Conservation (phyloP, 352 stramenopile species). For the Phytophthora citricola region DNA sequence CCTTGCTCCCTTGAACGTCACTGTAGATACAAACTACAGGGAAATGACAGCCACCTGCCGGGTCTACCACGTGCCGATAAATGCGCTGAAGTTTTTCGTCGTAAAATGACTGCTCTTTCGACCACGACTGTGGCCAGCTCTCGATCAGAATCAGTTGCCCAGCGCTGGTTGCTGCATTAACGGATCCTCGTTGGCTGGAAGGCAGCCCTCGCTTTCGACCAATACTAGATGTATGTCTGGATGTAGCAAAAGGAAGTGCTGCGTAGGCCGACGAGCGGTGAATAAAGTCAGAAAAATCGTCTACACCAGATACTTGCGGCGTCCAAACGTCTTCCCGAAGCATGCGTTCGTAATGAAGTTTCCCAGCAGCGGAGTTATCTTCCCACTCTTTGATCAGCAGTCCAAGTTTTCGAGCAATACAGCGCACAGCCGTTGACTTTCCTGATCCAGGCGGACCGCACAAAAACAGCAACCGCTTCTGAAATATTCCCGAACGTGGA, state of each 20-base stretch:
- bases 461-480: slow-evolving; percentile 79
- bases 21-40: slow-evolving; percentile 86
- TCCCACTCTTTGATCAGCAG: slow-evolving; percentile 72
- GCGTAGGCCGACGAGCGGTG: slow-evolving; percentile 72
- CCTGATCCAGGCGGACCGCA: slow-evolving; percentile 80
- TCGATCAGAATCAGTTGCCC: slow-evolving; percentile 78
- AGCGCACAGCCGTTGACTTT: slow-evolving; percentile 82
- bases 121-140: slow-evolving; percentile 72
- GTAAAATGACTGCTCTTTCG: slow-evolving; percentile 40
- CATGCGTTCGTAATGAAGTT: slow-evolving; percentile 60
- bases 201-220: slow-evolving; percentile 30
- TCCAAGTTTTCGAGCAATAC: slow-evolving; percentile 54
- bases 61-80: slow-evolving; percentile 61
- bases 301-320: slow-evolving; percentile 53
- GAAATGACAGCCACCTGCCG: slow-evolving; percentile 42
- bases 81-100: slow-evolving; percentile 67
- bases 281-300: slow-evolving; percentile 87
- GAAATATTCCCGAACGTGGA: slow-evolving; percentile 16
- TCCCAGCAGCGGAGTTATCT: slow-evolving; percentile 67
- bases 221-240: slow-evolving; percentile 17
- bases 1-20: slow-evolving; percentile 77
- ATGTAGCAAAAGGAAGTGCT: slow-evolving; percentile 51
- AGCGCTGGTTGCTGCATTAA: background rate
- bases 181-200: slow-evolving; percentile 10
- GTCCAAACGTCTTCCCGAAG: slow-evolving; percentile 59